Conservation (phyloP, 257 asterid species). For the Orobanche coerulescens region DNA sequence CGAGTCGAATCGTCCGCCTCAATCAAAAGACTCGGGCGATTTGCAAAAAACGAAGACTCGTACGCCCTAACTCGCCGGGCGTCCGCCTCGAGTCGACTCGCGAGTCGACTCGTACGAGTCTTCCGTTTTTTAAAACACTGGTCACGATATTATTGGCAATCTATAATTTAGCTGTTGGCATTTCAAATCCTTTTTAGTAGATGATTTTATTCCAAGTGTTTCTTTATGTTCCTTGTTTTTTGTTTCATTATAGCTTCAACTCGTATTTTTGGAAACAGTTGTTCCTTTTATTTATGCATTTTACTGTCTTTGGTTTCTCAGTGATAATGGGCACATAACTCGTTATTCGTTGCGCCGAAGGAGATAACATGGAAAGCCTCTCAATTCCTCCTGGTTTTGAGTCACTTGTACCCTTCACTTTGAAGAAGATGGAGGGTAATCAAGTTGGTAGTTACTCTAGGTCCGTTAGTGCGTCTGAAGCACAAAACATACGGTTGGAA, state of each 20-base stretch:
- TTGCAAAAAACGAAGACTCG: too few relatives aligned
- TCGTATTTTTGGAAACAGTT: neutral
- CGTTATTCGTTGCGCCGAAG: conserved; percentile 58
- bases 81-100: too few relatives aligned
- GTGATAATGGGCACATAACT: conserved; percentile 71
- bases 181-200: neutral
- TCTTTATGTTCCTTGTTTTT: neutral
- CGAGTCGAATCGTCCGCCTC: too few relatives aligned
- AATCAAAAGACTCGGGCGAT: too few relatives aligned
- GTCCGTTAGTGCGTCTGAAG: conserved; percentile 32
- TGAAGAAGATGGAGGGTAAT: conserved; percentile 45
- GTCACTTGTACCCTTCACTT: conserved; percentile 61
- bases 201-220: conserved; percentile 6
- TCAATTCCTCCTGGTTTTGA: conserved; percentile 95
- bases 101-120: too few relatives aligned
- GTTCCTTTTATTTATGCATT: conserved; percentile 12
- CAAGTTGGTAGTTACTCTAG: conserved; percentile 30
- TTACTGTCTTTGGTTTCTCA: conserved; percentile 23
- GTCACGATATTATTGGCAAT: neutral
- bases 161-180: neutral
- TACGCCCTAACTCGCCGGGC: too few relatives aligned
- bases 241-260: neutral
- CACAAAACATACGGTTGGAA: conserved; percentile 32
- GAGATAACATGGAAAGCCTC: conserved; percentile 63
- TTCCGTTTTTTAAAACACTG: too few relatives aligned